Conservation (phyloP, 2,329 filamentous ascomycete genomes). For the Xylaria multiplex region DNA sequence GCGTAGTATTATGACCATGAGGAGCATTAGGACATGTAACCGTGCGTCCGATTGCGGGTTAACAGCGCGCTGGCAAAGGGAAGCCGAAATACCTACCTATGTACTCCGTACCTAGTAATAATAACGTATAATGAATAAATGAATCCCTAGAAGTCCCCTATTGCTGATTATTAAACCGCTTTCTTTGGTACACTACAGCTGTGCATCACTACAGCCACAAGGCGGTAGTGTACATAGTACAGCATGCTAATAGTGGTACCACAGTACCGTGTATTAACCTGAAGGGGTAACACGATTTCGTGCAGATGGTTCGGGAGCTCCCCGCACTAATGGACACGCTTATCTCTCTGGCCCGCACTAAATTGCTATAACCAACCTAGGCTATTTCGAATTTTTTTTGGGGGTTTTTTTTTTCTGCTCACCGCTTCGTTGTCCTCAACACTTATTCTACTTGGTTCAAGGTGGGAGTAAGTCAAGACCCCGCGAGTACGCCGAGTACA, state of each 20-base stretch:
- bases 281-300: constrained; percentile 38
- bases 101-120: neutral
- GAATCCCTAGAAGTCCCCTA: neutral
- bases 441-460: constrained; percentile 6
- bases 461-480: neutral
- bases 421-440: constrained; percentile 28
- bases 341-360: constrained; percentile 29
- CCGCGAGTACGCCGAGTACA: neutral
- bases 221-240: neutral
- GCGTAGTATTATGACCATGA: constrained; percentile 19
- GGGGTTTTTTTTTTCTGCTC: constrained; percentile 18
- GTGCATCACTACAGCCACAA: neutral
- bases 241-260: constrained; percentile 1
- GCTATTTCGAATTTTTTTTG: constrained; percentile 9
- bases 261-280: constrained; percentile 38
- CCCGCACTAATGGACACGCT: constrained; percentile 42
- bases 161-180: neutral
- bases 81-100: neutral
- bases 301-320: constrained; percentile 41
- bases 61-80: neutral
- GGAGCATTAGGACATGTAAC: constrained; percentile 27
- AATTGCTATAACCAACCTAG: constrained; percentile 15
- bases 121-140: neutral
- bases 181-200: constrained; percentile 8
- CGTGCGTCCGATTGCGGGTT: constrained; percentile 34